Conservation (phyloP, 768 basidiomycete species). For the Cyclocybe cylindracea region DNA sequence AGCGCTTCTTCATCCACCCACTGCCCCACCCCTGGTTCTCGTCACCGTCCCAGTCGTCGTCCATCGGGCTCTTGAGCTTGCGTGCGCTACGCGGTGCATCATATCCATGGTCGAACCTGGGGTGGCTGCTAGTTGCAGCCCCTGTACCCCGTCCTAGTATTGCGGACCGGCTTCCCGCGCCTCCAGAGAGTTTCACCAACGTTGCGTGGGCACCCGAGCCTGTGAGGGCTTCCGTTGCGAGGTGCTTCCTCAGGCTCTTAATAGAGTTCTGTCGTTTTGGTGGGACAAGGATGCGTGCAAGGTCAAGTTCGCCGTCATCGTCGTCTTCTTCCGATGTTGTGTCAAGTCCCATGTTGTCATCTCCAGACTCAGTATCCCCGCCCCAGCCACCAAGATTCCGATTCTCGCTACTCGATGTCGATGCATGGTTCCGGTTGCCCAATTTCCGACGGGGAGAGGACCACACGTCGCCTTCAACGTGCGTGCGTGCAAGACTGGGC, state of each 20-base stretch:
- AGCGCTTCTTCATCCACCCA: slow-evolving; percentile 24
- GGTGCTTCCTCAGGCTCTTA: slow-evolving; percentile 66
- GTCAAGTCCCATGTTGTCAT: slow-evolving; percentile 20
- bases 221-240: slow-evolving; percentile 23
- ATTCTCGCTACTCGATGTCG: slow-evolving; percentile 12
- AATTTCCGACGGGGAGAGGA: slow-evolving; percentile 21
- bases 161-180: slow-evolving; percentile 8
- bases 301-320: slow-evolving; percentile 55
- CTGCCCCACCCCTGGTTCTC: slow-evolving; percentile 25
- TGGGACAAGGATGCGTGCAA: slow-evolving; percentile 68
- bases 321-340: slow-evolving; percentile 42
- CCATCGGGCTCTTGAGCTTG: neutral
- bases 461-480: slow-evolving; percentile 61
- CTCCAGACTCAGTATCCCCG: slow-evolving; percentile 20
- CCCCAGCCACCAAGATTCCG: slow-evolving; percentile 30
- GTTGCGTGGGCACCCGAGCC: slow-evolving; percentile 13
- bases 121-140: neutral
- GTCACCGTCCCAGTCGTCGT: slow-evolving; percentile 26
- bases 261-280: slow-evolving; percentile 77
- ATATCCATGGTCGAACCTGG: slow-evolving; percentile 7
- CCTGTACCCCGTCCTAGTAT: slow-evolving; percentile 8
- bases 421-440: neutral
- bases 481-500: slow-evolving; percentile 63
- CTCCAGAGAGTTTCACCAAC: slow-evolving; percentile 12
- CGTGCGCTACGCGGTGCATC: neutral